Evolutionary conservation across 306 rosid genomes (phyloP).

Genomic region (Macrotyloma uniflorum): DNA sequence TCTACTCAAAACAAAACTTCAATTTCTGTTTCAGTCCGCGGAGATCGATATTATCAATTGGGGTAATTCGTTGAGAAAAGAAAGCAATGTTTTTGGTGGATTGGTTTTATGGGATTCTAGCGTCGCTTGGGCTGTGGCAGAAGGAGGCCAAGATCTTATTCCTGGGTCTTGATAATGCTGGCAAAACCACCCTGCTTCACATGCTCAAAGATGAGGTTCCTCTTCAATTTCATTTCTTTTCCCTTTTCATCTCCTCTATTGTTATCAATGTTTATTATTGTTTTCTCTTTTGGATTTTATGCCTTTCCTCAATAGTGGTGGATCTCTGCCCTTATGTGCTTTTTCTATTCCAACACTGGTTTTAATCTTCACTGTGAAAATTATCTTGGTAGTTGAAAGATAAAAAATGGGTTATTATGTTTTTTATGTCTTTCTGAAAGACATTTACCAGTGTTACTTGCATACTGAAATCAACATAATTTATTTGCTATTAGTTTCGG

Average conservation of each 20-base stretch:
- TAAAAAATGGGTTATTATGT: not conserved
- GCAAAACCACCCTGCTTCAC: slow-evolving; percentile 89
- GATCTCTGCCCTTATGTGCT: slow-evolving; percentile 10
- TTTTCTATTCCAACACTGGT: not conserved
- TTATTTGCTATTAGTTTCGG: not conserved
- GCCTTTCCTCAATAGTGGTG: not conserved
- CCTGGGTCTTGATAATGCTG: slow-evolving; percentile 89
- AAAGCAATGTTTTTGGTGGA: slow-evolving; percentile 68
- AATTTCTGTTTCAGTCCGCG: not conserved
- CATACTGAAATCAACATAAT: not conserved
- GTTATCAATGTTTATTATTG: not conserved
- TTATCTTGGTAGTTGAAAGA: not conserved
- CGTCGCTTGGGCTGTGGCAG: slow-evolving; percentile 92
- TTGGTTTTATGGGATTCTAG: slow-evolving; percentile 89
- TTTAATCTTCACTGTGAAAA: not conserved
- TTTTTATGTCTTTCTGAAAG: not conserved
- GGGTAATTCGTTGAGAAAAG: not conserved
- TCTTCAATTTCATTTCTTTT: slow-evolving; percentile 8
- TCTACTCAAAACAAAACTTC: slow-evolving; percentile 6
- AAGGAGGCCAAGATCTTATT: slow-evolving; percentile 95
- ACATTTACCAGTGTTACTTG: not conserved
- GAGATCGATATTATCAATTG: not conserved
- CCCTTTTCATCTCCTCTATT: not conserved
- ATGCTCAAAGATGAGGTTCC: slow-evolving; percentile 93
- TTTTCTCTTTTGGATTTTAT: not conserved